phyloP scores from a whole-genome alignment of 176 grass and related monocot species.

The Oryza brachyantha region DNA sequence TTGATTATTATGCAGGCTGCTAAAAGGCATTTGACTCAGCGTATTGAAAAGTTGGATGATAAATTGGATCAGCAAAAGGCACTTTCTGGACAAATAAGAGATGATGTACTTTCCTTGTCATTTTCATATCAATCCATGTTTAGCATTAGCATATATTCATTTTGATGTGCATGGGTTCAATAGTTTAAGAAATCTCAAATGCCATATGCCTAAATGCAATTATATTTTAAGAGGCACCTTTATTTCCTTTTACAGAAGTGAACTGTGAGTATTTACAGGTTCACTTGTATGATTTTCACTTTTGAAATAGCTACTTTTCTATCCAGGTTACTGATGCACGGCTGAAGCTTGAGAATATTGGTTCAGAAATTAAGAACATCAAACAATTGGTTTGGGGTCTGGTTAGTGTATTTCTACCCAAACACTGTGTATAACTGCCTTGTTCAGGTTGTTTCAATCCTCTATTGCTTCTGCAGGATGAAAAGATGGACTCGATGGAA shows the following conservation, averaged over 20 bases:
- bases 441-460: slow-evolving; percentile 33
- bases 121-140: slow-evolving; percentile 13
- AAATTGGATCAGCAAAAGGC: slow-evolving; percentile 99
- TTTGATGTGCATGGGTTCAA: not conserved
- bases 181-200: not conserved
- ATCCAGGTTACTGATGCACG: slow-evolving; percentile 84
- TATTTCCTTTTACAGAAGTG: not conserved
- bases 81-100: slow-evolving; percentile 83
- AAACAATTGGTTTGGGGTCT: slow-evolving; percentile 84
- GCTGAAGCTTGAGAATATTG: slow-evolving; percentile 74
- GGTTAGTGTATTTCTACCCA: slow-evolving; percentile 41
- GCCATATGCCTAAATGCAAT: not conserved
- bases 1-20: slow-evolving; percentile 63
- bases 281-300: not conserved
- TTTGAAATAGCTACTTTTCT: slow-evolving; percentile 27
- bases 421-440: slow-evolving; percentile 13
- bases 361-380: slow-evolving; percentile 77
- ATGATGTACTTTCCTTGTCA: slow-evolving; percentile 54
- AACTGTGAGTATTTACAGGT: not conserved
- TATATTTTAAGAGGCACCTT: not conserved
- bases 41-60: slow-evolving; percentile 91
- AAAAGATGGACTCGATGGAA: slow-evolving; percentile 88
- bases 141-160: slow-evolving; percentile 12
- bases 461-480: slow-evolving; percentile 51
- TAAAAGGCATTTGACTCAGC: slow-evolving; percentile 94